Evolutionary conservation across 2,329 filamentous ascomycete genomes (phyloP), one percentile per base, ranked within the genome.

Genomic region (Allantophomopsis cytisporea): DNA sequence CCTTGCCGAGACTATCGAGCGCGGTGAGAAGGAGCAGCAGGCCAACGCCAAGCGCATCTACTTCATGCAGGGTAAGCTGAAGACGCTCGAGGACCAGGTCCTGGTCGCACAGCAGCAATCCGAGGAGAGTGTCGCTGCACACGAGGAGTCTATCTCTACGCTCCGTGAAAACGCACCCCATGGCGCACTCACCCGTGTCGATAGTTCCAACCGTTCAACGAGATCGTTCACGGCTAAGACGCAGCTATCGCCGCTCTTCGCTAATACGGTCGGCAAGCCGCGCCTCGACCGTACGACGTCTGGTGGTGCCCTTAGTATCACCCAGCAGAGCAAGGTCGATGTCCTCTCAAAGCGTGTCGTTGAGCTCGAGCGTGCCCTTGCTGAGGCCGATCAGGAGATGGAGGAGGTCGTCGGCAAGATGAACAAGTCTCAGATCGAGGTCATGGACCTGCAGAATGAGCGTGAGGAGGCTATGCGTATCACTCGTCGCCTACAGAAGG

Each of bases 11-110:
- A 86, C 88, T 1, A 83, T 96, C 31, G 67, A 76, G 39, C 83
- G 86, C 46, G 88, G 89, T 41, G 89, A 96, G 52, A 69, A 71
- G 23, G 85, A 91, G 50, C 88, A 94, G 56, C 79, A 80, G 52
- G 64, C 77, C 43, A 93, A 87, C 45, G 83, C 83, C 12, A 70
- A 76, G 39, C 82, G 84, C 51, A 94, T 98, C 56, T 84, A 84
- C 41, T 71, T 78, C 40, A 75, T 96, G 56, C 88, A 96, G 57
- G 72, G 73, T 45, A 81, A 79, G 42, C 78, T 98, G 41, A 85
- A 83, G 51, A 62, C 66, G 13, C 75, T 95, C 38, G 91, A 96
- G 56, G 88, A 96, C 44, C 76, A 81, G 50, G 73, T 98, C 16
- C 69, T 93, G 39, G 63, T 75, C 15, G 86, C 89, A 2, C 89